phyloP scores from a whole-genome alignment of 2,329 filamentous ascomycete species.

The Zymoseptoria tritici region DNA sequence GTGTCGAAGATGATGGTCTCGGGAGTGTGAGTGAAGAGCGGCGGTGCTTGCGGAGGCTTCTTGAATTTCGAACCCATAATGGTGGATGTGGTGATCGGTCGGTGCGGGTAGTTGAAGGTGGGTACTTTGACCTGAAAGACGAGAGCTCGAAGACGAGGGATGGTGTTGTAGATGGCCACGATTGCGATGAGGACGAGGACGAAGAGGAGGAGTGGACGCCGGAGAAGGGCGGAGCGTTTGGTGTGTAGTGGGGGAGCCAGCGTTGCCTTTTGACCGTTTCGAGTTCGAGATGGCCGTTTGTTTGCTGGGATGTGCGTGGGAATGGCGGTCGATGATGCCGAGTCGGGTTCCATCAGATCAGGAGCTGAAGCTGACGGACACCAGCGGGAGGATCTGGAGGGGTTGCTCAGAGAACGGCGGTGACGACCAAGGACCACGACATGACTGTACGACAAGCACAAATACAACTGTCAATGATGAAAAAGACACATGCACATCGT shows the following conservation, averaged over 20 bases:
- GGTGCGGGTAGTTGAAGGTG: constrained; percentile 20
- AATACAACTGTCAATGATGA: not conserved
- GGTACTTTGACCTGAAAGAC: constrained; percentile 24
- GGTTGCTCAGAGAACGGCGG: not conserved
- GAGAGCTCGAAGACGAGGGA: constrained; percentile 27
- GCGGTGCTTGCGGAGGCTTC: constrained; percentile 69
- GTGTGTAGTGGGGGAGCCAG: not conserved
- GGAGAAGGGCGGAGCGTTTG: constrained; percentile 7
- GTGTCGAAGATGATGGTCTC: constrained; percentile 61
- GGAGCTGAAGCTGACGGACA: not conserved
- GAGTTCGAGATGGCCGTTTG: not conserved
- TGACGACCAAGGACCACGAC: not conserved
- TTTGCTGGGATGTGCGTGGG: not conserved
- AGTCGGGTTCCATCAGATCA: not conserved
- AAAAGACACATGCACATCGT: not conserved
- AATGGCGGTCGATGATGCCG: not conserved
- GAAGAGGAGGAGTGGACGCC: constrained; percentile 25
- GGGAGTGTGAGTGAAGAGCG: constrained; percentile 68
- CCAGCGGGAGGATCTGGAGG: not conserved
- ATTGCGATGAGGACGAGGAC: constrained; percentile 27
- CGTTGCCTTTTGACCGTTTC: not conserved
- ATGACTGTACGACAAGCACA: not conserved
- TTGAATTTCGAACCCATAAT: constrained; percentile 61
- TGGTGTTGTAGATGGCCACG: constrained; percentile 28
- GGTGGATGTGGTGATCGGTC: constrained; percentile 29